A percentile compares a stretch with the other conserved stretches of the same genome.
These are phyloP conservation scores for Pseudogymnoascus sp. DNA, from an alignment of 2,329 filamentous ascomycete genomes.

Conservation along the genomic window DNA sequence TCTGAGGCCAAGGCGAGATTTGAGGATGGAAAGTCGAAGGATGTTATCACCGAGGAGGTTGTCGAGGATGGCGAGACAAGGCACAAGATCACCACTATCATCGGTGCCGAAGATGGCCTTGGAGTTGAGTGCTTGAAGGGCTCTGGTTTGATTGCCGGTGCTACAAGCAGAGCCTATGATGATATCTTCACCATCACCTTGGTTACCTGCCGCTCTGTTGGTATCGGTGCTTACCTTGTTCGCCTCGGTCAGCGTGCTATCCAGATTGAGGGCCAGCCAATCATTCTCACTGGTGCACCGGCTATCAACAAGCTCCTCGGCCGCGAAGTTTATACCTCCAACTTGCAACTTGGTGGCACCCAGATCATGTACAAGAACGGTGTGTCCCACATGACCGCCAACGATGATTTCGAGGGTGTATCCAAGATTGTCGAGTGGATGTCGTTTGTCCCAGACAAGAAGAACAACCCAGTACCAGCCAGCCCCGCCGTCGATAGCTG, in stretches of 20 bases:
- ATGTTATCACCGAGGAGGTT: slow-evolving; percentile 83
- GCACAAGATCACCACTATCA: slow-evolving; percentile 87
- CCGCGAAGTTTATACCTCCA: slow-evolving; percentile 97
- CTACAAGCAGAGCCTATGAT: slow-evolving; percentile 93
- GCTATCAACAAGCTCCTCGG: slow-evolving; percentile 97
- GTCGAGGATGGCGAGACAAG: slow-evolving; percentile 81
- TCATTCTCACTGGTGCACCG: slow-evolving; percentile 94
- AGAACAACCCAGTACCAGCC: slow-evolving; percentile 87
- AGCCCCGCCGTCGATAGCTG: slow-evolving; percentile 76
- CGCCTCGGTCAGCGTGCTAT: slow-evolving; percentile 97
- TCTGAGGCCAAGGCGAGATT: slow-evolving; percentile 81
- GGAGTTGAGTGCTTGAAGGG: slow-evolving; percentile 96
- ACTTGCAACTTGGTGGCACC: slow-evolving; percentile 98
- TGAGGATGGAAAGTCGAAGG: slow-evolving; percentile 65
- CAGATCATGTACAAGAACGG: slow-evolving; percentile 99
- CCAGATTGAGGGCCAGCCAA: slow-evolving; percentile 97
- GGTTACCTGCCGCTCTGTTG: slow-evolving; percentile 95
- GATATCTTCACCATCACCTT: slow-evolving; percentile 98
- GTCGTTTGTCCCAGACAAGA: slow-evolving; percentile 94
- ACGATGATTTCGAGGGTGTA: slow-evolving; percentile 95
- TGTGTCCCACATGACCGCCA: slow-evolving; percentile 97
- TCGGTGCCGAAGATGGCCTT: slow-evolving; percentile 90
- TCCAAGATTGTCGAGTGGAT: slow-evolving; percentile 98
- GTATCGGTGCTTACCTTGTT: slow-evolving; percentile 98
- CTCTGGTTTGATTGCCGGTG: slow-evolving; percentile 95